Evolutionary conservation across 1,139 yeast species (phyloP), one percentile per base, ranked within the genome.

Genomic region (Sugiyamaella castrensis): DNA sequence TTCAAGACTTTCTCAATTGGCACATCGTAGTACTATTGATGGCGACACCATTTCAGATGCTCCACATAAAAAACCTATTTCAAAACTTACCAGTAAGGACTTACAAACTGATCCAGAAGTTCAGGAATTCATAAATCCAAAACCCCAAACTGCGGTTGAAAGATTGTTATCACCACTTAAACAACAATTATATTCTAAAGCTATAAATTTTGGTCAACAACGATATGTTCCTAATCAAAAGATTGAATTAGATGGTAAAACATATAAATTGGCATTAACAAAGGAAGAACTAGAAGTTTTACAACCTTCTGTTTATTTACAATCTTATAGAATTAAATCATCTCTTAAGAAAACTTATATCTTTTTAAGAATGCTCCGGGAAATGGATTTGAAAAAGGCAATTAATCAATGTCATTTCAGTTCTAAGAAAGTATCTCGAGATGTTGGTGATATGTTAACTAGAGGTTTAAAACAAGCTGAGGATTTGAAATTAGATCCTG

Each of bases 321-420:
- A 82, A 62, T 85, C 95, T 10, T 83, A 76, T 72, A 77, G 97
- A 67, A 76, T 91, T 61, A 87, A 89, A 67, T 79, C 89, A 26
- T 83, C 95, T 4, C 80, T 85, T 73, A 92, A 92, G 70, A 92
- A 92, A 71, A 91, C 95, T 43, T 88, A 91, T 10, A 75, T 82
- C 39, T 86, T 89, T 47, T 75, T 88, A 57, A 76, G 97, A 58
- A 79, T 89, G 66, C 77, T 91, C 52, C 71, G 85, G 47, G 84
- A 85, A 39, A 71, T 84, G 70, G 78, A 80, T 48, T 81, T 87
- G 32, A 80, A 82, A 60, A 80, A 80, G 43, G 98, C 98, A 50
- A 85, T 92, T 57, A 87, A 92, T 45, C 98, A 91, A 71, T 84
- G 92, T 61, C 97, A 91, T 69, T 92, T 92, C 72, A 81, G 84